Evolutionary conservation across 2,329 filamentous ascomycete genomes (phyloP), one percentile per base, ranked within the genome.

Genomic region (Elsinoe batatas): DNA sequence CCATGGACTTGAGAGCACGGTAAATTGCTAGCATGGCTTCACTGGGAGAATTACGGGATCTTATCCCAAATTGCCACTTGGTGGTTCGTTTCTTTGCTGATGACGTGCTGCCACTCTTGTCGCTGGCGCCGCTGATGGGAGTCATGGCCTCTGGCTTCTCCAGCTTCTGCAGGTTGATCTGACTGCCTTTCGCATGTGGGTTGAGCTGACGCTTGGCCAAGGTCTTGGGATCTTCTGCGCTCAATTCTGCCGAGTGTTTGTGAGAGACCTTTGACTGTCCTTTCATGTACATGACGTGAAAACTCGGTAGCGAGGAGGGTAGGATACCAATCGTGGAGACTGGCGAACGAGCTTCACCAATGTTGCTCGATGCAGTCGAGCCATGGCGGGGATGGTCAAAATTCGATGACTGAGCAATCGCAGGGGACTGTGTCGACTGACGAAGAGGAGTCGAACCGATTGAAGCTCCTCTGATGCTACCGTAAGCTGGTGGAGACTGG

Each of bases 11-110:
- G 42, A 98, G 75, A 0, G 93, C 91, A 68, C 91, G 90, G 76
- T 96, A 96, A 56, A 98, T 93, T 65, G 91, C 96, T 22, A 95
- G 76, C 70, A 98, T 86, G 0, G 93, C 93, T 69, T 98, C 93
- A 64, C 91, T 89, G 0, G 93, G 93, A 56, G 89, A 87, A 65
- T 97, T 98, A 49, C 93, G 83, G 44, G 89, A 95, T 36, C 93
- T 82, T 59, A 98, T 98, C 56, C 93, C 93, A 67, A 98, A 98
- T 68, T 98, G 93, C 93, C 93, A 98, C 61, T 91, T 88, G 13
- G 91, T 88, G 1, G 87, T 87, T 65, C 88, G 90, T 4, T 78
- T 72, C 69, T 88, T 90, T 33, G 32, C 20, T n/a, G 46, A 32
- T 5, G 26, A 30, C 2, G 26, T 30, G 74, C 87, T 89, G 3